Conservation (phyloP, 2,329 filamentous ascomycete genomes). For the Xylariaceae sp. region DNA sequence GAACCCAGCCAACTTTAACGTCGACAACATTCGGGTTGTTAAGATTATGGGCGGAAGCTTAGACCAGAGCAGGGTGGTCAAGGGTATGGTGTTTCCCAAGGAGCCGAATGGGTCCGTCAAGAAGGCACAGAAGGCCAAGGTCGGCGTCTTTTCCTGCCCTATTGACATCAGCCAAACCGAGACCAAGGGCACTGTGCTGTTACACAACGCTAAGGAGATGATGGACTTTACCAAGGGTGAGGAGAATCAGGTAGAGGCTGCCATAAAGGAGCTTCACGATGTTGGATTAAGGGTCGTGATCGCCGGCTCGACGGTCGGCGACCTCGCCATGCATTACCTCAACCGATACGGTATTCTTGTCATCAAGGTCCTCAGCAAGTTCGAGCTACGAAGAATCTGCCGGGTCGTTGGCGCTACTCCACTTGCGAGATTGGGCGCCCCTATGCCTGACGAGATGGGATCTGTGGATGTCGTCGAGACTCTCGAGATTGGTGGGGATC, state of each 20-base stretch:
- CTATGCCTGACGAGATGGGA: conserved; percentile 99
- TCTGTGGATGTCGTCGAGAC: conserved; percentile 94
- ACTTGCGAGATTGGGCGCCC: conserved; percentile 90
- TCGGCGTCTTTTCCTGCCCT: conserved; percentile 93
- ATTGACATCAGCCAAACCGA: conserved; percentile 96
- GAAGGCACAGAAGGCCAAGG: conserved; percentile 91
- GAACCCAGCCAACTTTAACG: conserved; percentile 95
- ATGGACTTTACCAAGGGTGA: conserved; percentile 97
- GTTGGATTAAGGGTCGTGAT: conserved; percentile 90
- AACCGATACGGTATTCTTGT: conserved; percentile 96
- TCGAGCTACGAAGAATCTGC: conserved; percentile 92
- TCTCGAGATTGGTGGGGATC: conserved; percentile 94
- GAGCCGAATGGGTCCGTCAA: conserved; percentile 92
- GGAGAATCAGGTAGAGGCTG: conserved; percentile 84
- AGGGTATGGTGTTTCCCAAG: conserved; percentile 97
- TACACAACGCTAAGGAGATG: conserved; percentile 99
- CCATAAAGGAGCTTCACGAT: conserved; percentile 95
- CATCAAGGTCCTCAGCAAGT: conserved; percentile 97
- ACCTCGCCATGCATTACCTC: conserved; percentile 95
- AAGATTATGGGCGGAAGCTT: conserved; percentile 99
- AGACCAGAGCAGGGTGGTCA: conserved; percentile 91
- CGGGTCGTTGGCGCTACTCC: conserved; percentile 95
- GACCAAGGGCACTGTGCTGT: conserved; percentile 95
- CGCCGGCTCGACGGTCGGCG: conserved; percentile 90
- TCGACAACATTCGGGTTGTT: conserved; percentile 97